phyloP scores from a whole-genome alignment of 129 eudicot species.

The Flaveria robusta region DNA sequence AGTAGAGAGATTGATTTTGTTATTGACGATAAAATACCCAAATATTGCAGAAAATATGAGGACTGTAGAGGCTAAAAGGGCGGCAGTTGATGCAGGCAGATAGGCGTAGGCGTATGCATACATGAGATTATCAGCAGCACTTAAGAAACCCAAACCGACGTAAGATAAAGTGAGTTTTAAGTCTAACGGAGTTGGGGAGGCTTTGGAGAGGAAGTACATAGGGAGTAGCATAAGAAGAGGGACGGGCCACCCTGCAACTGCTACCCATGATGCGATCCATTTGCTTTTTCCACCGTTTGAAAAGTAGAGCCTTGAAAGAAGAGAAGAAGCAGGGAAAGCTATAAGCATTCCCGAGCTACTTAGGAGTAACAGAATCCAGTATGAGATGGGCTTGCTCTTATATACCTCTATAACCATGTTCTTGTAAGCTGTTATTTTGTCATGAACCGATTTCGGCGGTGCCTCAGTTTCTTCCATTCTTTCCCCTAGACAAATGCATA shows the following conservation, averaged over 20 bases:
- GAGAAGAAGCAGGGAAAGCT: slow-evolving; percentile 94
- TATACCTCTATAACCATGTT: slow-evolving; percentile 47
- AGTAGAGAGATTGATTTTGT: slow-evolving; percentile 67
- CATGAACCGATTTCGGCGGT: slow-evolving; percentile 37
- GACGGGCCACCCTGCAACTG: slow-evolving; percentile 94
- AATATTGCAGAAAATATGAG: slow-evolving; percentile 74
- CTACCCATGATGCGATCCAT: slow-evolving; percentile 91
- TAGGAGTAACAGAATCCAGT: slow-evolving; percentile 73
- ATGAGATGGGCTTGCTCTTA: slow-evolving; percentile 66
- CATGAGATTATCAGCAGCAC: slow-evolving; percentile 88
- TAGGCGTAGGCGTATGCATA: slow-evolving; percentile 92
- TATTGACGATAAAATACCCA: slow-evolving; percentile 69
- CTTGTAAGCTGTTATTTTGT: slow-evolving; percentile 38
- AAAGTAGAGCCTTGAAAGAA: slow-evolving; percentile 82
- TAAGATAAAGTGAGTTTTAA: slow-evolving; percentile 59
- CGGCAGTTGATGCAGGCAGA: slow-evolving; percentile 93
- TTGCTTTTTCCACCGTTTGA: slow-evolving; percentile 85
- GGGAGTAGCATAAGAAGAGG: slow-evolving; percentile 60
- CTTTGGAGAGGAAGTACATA: slow-evolving; percentile 56
- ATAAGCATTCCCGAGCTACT: slow-evolving; percentile 68
- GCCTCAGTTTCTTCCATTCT: slow-evolving; percentile 45
- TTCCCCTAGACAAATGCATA: slow-evolving; percentile 31
- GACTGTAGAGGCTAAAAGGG: slow-evolving; percentile 78
- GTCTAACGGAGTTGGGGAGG: slow-evolving; percentile 65
- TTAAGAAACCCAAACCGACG: slow-evolving; percentile 65